Conservation (phyloP, 2,329 filamentous ascomycete species). For the Penicillium sclerotiorum region DNA sequence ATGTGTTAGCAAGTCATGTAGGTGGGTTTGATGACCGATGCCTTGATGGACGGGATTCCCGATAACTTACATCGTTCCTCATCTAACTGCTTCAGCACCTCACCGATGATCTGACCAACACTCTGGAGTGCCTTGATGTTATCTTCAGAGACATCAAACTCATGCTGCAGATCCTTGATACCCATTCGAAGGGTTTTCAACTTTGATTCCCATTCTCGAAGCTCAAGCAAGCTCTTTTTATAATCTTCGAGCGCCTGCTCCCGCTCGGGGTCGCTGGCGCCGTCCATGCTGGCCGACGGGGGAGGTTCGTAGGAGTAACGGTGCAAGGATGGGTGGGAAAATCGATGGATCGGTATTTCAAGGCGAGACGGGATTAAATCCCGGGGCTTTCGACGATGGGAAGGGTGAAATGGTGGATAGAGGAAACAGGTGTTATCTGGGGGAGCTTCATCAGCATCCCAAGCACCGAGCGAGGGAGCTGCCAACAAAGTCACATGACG, state of each 20-base stretch:
- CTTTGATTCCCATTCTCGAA: constrained; percentile 98
- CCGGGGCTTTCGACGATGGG: constrained; percentile 14
- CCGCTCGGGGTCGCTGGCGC: constrained; percentile 55
- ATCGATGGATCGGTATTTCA: constrained; percentile 3
- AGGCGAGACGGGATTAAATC: neutral
- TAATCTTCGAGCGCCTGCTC: constrained; percentile 74
- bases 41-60: neutral
- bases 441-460: constrained; percentile 31
- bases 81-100: constrained; percentile 97
- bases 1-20: constrained; percentile 22
- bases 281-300: constrained; percentile 37
- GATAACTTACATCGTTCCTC: constrained; percentile 86
- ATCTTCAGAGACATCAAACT: constrained; percentile 96
- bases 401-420: constrained; percentile 20
- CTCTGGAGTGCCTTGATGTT: constrained; percentile 99
- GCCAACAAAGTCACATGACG: constrained; percentile 24
- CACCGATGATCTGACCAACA: constrained; percentile 98
- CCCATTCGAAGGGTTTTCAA: constrained; percentile 91
- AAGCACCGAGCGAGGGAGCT: constrained; percentile 24
- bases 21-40: neutral
- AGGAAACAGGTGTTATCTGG: constrained; percentile 23
- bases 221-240: constrained; percentile 83
- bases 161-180: constrained; percentile 92
- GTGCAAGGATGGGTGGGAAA: neutral
- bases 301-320: constrained; percentile 10